phyloP scores from a whole-genome alignment of 2,329 filamentous ascomycete species.

The Cordyceps militaris region DNA sequence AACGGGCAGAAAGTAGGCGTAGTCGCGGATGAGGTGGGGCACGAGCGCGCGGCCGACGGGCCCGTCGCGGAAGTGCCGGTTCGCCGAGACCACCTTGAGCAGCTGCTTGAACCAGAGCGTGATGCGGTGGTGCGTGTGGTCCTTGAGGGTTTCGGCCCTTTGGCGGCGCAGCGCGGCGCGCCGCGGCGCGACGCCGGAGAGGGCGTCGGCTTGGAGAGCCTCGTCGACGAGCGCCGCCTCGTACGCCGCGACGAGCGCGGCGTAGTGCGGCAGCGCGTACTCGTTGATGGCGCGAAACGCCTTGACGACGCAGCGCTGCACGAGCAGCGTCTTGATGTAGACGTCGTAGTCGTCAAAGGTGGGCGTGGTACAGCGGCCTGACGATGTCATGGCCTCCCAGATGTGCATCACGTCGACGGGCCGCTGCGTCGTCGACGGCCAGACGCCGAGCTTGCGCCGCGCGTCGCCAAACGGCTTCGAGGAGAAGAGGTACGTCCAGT shows the following conservation, averaged over 20 bases:
- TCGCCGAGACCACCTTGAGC: slow-evolving; percentile 20
- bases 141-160: slow-evolving; percentile 25
- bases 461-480: slow-evolving; percentile 30
- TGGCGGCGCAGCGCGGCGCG: slow-evolving; percentile 21
- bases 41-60: slow-evolving; percentile 18
- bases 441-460: slow-evolving; percentile 27
- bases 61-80: slow-evolving; percentile 18
- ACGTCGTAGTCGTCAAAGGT: slow-evolving; percentile 49
- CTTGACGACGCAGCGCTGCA: slow-evolving; percentile 19
- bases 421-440: slow-evolving; percentile 29
- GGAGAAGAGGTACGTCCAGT: slow-evolving; percentile 56
- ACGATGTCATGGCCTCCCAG: slow-evolving; percentile 54
- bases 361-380: slow-evolving; percentile 50
- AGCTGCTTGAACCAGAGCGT: slow-evolving; percentile 22
- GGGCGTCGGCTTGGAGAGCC: slow-evolving; percentile 23
- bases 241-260: slow-evolving; percentile 20
- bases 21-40: slow-evolving; percentile 28
- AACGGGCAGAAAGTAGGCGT: slow-evolving; percentile 26
- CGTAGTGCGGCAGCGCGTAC: slow-evolving; percentile 34
- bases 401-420: slow-evolving; percentile 41
- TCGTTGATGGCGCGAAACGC: slow-evolving; percentile 33
- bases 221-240: slow-evolving; percentile 26
- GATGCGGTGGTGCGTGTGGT: slow-evolving; percentile 27
- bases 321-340: slow-evolving; percentile 34
- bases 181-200: slow-evolving; percentile 7